These are phyloP conservation scores for Talaromyces rugulosus DNA, from an alignment of 2,329 filamentous ascomycete species.

Conservation along the genomic window DNA sequence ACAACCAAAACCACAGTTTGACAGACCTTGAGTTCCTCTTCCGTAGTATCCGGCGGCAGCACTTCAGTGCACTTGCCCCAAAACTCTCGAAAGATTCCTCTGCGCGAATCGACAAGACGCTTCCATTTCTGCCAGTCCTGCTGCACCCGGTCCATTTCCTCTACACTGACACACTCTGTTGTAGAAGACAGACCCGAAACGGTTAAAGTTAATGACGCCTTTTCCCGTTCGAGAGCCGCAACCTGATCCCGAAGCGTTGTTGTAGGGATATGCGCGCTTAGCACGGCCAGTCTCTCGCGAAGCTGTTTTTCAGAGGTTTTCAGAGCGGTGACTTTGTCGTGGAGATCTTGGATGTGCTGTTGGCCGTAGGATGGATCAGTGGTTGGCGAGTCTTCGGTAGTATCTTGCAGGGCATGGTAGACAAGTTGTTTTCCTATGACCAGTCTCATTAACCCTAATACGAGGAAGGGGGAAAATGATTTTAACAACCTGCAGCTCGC, in stretches of 20 bases:
- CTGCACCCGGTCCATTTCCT: slow-evolving; percentile 46
- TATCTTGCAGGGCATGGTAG: slow-evolving; percentile 52
- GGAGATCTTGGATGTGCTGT: slow-evolving; percentile 43
- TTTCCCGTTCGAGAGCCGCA: slow-evolving; percentile 42
- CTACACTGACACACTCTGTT: slow-evolving; percentile 38
- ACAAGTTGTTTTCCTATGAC: slow-evolving; percentile 56
- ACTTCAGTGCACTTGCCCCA: slow-evolving; percentile 48
- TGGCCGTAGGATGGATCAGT: slow-evolving; percentile 47
- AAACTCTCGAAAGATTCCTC: slow-evolving; percentile 48
- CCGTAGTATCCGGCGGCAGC: slow-evolving; percentile 44
- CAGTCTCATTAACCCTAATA: neutral
- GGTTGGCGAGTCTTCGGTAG: slow-evolving; percentile 45
- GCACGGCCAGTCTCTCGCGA: slow-evolving; percentile 43
- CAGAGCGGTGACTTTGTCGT: slow-evolving; percentile 41
- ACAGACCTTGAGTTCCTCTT: slow-evolving; percentile 48
- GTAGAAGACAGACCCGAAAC: slow-evolving; percentile 21
- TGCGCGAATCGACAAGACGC: slow-evolving; percentile 35
- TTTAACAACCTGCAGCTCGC: slow-evolving; percentile 45
- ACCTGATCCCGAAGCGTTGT: slow-evolving; percentile 46
- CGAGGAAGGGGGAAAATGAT: neutral
- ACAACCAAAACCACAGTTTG: neutral
- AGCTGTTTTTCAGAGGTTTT: slow-evolving; percentile 47
- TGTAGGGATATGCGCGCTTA: slow-evolving; percentile 49
- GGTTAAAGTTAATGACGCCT: slow-evolving; percentile 34
- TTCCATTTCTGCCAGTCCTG: slow-evolving; percentile 45